A percentile compares a stretch with the other conserved stretches of the same genome.
These are phyloP conservation scores for Colletotrichum sp. DNA, from an alignment of 2,329 filamentous ascomycete genomes.

Conservation along the genomic window DNA sequence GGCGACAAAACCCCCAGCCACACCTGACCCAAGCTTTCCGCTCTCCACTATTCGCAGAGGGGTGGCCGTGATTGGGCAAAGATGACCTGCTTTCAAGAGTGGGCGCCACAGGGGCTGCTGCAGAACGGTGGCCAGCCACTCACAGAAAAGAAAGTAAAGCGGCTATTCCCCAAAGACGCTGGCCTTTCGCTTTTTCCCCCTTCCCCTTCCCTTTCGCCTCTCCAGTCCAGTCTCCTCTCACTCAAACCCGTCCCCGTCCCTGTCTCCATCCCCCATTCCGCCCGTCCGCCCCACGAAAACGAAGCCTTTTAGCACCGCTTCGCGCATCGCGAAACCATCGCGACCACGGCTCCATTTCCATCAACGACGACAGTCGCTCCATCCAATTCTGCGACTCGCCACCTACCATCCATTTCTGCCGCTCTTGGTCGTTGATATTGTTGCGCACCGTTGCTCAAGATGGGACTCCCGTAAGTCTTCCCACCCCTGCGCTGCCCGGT, in stretches of 20 bases:
- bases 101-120: conserved; percentile 2
- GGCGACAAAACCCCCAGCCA: not conserved
- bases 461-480: conserved; percentile 54
- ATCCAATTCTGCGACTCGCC: not conserved
- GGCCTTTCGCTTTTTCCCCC: not conserved
- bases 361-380: not conserved
- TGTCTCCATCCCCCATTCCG: conserved; percentile 3
- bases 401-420: not conserved
- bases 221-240: not conserved
- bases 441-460: conserved; percentile 25
- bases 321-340: conserved; percentile 18
- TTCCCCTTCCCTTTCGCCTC: not conserved
- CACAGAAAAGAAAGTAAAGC: conserved; percentile 15
- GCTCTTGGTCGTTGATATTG: not conserved
- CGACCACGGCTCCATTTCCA: conserved; percentile 4
- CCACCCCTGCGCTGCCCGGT: not conserved
- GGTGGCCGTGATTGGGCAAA: not conserved
- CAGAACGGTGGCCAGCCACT: conserved; percentile 8
- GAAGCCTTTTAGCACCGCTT: not conserved
- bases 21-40: not conserved
- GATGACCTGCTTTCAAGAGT: not conserved
- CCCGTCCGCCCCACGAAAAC: conserved; percentile 6
- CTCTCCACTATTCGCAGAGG: not conserved
- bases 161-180: conserved; percentile 15
- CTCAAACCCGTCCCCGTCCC: not conserved